Conservation (phyloP, 352 stramenopile genomes). For the Globisporangium okanoganense region DNA sequence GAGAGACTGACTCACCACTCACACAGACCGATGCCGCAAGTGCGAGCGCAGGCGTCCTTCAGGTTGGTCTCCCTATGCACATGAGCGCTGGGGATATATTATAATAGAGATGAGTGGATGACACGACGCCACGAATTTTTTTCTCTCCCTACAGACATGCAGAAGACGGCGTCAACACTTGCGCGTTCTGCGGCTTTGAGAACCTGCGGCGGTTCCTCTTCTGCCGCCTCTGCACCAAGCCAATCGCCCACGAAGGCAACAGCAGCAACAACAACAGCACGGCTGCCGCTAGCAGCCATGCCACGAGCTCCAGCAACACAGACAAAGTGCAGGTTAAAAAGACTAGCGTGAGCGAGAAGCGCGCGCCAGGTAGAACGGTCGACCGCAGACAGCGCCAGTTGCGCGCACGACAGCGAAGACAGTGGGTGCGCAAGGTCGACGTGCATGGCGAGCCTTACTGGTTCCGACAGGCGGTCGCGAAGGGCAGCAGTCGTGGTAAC, state of each 20-base stretch:
- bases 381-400: neutral
- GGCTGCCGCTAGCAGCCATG: too few relatives aligned
- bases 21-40: neutral
- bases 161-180: neutral
- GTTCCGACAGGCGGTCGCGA: neutral
- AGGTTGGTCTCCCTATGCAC: neutral
- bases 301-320: neutral
- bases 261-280: neutral
- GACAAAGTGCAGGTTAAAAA: neutral
- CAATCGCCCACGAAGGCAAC: neutral
- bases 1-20: neutral
- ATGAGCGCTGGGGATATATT: neutral
- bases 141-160: neutral
- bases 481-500: neutral
- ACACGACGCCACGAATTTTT: neutral
- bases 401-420: neutral
- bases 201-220: constrained; percentile 2
- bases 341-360: neutral
- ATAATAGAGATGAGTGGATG: neutral
- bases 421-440: neutral
- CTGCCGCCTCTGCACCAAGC: neutral
- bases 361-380: neutral
- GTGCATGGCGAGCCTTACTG: neutral
- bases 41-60: neutral
- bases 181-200: constrained; percentile 5